phyloP scores from a whole-genome alignment of 108 stramenopile species.

The Fragilariopsis cylindrus region DNA sequence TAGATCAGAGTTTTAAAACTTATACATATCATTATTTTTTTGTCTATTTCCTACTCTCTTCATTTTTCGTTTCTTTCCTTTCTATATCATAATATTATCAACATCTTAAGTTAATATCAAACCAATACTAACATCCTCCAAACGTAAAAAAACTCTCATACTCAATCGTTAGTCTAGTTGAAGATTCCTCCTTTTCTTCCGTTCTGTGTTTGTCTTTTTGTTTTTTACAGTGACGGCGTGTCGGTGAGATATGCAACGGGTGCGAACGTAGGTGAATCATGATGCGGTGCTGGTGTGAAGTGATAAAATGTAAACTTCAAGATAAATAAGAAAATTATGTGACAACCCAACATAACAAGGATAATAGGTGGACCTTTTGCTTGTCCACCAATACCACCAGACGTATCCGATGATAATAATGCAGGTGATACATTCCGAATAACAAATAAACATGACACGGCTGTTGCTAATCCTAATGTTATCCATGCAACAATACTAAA shows the following conservation, averaged over 20 bases:
- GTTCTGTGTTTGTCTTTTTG: not conserved
- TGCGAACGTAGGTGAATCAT: not conserved
- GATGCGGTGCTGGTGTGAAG: not conserved
- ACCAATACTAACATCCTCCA: no score
- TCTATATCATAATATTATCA: no score
- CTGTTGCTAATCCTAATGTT: slow-evolving; percentile 51
- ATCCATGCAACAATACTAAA: slow-evolving; percentile 58
- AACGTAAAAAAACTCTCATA: no score
- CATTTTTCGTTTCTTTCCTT: no score
- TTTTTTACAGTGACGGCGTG: not conserved
- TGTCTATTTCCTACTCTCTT: no score
- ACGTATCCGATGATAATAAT: slow-evolving; percentile 44
- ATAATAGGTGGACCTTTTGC: slow-evolving; percentile 64
- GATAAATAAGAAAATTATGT: slow-evolving; percentile 69
- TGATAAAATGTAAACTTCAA: slow-evolving; percentile 77
- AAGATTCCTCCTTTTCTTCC: not conserved
- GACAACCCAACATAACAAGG: slow-evolving; percentile 62
- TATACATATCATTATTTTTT: no score
- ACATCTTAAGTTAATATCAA: no score
- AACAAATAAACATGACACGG: slow-evolving; percentile 57
- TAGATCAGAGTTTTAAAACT: no score
- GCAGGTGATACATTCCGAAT: slow-evolving; percentile 67
- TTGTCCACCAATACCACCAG: slow-evolving; percentile 16
- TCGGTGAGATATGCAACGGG: not conserved
- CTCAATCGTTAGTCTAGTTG: not conserved